These are phyloP conservation scores for Colletotrichum destructivum DNA, from an alignment of 2,329 filamentous ascomycete species.

Conservation along the genomic window DNA sequence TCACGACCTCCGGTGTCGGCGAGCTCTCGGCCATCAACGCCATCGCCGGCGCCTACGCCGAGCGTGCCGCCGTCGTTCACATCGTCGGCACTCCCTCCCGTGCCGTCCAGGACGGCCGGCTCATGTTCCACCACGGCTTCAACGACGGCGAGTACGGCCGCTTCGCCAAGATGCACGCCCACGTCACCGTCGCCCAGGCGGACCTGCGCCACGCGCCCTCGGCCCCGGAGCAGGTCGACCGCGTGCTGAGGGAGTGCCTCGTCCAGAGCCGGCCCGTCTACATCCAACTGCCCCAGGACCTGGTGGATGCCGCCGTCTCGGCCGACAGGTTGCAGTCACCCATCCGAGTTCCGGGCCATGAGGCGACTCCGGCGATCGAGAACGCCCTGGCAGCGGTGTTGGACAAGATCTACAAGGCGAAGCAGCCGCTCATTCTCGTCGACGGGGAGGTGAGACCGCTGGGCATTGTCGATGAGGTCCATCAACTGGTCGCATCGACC, in stretches of 20 bases:
- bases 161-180: conserved; percentile 64
- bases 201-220: conserved; percentile 60
- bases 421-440: conserved; percentile 18
- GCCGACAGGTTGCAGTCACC: conserved; percentile 49
- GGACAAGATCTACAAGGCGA: conserved; percentile 54
- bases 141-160: conserved; percentile 65
- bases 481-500: conserved; percentile 12
- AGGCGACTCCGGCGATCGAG: conserved; percentile 44
- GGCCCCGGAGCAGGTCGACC: conserved; percentile 66
- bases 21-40: conserved; percentile 71
- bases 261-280: conserved; percentile 70
- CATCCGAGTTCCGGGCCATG: conserved; percentile 43
- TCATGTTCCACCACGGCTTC: conserved; percentile 68
- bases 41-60: conserved; percentile 71
- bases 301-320: conserved; percentile 58
- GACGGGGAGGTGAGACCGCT: conserved; percentile 26
- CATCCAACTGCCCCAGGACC: conserved; percentile 68
- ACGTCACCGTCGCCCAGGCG: conserved; percentile 66
- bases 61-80: conserved; percentile 70
- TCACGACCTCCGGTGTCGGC: conserved; percentile 75
- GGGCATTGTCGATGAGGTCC: conserved; percentile 10
- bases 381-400: conserved; percentile 54
- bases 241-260: conserved; percentile 64
- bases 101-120: conserved; percentile 58
- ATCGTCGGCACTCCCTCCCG: conserved; percentile 69